Evolutionary conservation across 768 basidiomycete species (phyloP), one percentile per base, ranked within the genome.

Genomic region (Tylopilus rubrobrunneus): DNA sequence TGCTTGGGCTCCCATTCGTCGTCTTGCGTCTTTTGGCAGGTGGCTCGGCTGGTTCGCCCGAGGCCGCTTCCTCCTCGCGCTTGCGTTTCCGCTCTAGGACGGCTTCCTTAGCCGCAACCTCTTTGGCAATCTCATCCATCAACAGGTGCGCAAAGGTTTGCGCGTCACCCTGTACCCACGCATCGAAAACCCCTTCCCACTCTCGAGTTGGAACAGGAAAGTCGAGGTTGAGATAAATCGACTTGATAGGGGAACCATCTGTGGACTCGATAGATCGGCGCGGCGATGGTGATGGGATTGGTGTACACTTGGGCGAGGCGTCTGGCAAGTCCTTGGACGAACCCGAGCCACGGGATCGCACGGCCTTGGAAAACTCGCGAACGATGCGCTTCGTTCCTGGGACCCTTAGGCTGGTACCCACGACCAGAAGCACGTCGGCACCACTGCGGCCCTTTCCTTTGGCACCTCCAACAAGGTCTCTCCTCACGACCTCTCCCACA

Each of bases 311-410:
- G 12, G 67, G 61, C 0, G 56, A 53, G 11, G 48, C 40, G 47
- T 55, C 48, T 47, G 66, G 63, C 4, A 69, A 66, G 6, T 71
- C 71, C 45, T 68, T 73, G 43, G 68, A 67, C 49, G 75, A 58
- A 19, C 66, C 60, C 14, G 70, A 61, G 3, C 75, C 73, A 41
- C 84, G 77, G 8, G 80, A 76, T 42, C 77, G 80, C 23, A 91
- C 83, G 19, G 87, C 86, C 70, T 89, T 91, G 25, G 86, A 81
- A 69, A 89, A 91, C 69, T 95, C 92, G 53, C 89, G 82, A 23
- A 95, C 90, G 72, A 96, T 90, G 59, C 89, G 78, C 71, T 93
- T 95, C 44, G 93, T 94, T 19, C 94, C 94, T 9, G 90, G 92
- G 15, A 97, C 88, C 57, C 85, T 79, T 54, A 97, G 72, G 68